Percentiles rank a stretch among this genome's conserved stretches.
phyloP scores from a whole-genome alignment of 2,329 filamentous ascomycete species.

The Aspergillus pseudonomiae region DNA sequence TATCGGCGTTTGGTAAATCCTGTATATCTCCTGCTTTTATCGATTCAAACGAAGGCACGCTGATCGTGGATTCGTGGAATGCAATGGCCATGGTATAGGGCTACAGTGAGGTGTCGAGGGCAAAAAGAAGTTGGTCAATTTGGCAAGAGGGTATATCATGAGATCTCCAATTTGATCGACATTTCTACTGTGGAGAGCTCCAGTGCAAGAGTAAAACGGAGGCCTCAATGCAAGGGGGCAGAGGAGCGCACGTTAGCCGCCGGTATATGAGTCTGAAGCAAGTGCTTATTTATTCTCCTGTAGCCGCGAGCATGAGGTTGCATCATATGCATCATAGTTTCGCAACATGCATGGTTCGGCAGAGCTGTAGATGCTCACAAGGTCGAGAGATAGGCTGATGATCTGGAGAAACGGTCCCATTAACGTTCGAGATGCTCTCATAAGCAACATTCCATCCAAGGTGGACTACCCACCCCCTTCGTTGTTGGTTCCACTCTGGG shows the following conservation, averaged over 20 bases:
- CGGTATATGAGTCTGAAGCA: background rate
- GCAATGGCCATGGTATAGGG: background rate
- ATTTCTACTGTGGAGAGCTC: background rate
- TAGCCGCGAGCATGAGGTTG: background rate
- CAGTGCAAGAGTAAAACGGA: background rate
- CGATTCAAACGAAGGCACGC: background rate
- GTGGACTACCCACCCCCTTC: background rate
- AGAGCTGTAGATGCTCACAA: background rate
- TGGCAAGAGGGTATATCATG: background rate
- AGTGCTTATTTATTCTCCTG: background rate
- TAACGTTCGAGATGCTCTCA: background rate
- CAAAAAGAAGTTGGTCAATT: background rate
- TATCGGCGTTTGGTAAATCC: background rate
- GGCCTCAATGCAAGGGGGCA: background rate
- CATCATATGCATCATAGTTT: background rate
- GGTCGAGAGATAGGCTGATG: background rate
- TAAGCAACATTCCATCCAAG: background rate
- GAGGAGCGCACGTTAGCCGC: background rate
- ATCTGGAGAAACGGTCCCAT: background rate
- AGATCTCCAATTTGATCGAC: background rate
- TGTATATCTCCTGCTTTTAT: background rate
- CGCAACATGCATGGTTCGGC: background rate
- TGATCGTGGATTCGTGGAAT: slow-evolving; percentile 1
- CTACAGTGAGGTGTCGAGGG: background rate
- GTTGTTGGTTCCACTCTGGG: slow-evolving; percentile 1